Base-by-base conservation (phyloP, 768 basidiomycete species). In the Hygrophoropsis aurantiaca region DNA sequence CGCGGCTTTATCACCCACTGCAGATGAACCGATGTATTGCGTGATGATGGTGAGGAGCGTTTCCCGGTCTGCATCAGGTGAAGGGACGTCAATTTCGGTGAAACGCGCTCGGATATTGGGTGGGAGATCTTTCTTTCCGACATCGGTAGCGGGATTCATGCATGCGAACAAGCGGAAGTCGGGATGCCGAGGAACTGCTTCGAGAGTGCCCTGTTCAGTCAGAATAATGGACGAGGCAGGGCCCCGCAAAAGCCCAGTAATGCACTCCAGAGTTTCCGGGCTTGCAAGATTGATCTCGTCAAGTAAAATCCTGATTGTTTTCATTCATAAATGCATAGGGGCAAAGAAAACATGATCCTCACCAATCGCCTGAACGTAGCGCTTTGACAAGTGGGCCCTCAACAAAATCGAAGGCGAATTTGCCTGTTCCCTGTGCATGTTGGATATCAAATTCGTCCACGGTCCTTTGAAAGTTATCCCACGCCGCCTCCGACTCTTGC, bases 141-240 rank as follows among this genome's bases (percentile, higher is more conserved):
- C 89, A 57, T 99, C 97, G 3, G 94, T 99, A 0, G 97, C 97
- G 4, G 97, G 97, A 61, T 99, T 99, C 97, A 99, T 99, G 64
- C 97, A 99, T 4, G 94, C 94, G 59, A 98, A 98, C 4, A 98
- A 75, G 16, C 95, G 88, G 72, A 99, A 99, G 58, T 95, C 87
- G 15, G 92, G 84, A 64, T 99, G 97, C 0, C 97, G 87, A 40
- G 86, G 85, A 23, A 98, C 78, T 2, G 90, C 87, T 56, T 94
- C 90, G 44, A 97, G 68, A 9, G 91, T 87, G 1, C 94, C 95
- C 62, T 94, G 84, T 61, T 98, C 97, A 0, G 93, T 93, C 47
- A 99, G 72, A 0, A 93, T 90, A 55, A 99, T 86, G 1, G 95
- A 98, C 0, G 91, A 82, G 7, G 80, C 82, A 1, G 92, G 80